Conservation (phyloP, 257 asterid species). For the Datura wrightii region DNA sequence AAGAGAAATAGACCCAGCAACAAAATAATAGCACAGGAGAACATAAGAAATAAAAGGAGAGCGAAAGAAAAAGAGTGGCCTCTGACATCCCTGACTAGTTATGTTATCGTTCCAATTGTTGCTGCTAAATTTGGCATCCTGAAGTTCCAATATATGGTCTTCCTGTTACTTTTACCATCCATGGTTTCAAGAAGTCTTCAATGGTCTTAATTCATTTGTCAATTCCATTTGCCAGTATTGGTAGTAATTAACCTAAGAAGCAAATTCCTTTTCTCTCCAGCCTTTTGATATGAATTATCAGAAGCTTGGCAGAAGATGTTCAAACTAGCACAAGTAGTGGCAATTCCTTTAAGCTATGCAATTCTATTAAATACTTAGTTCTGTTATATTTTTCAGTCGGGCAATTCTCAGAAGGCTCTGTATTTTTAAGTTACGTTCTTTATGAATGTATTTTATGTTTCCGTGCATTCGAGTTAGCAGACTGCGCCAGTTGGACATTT, state of each 20-base stretch:
- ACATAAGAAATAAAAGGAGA: not conserved
- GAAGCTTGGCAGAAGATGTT: not conserved
- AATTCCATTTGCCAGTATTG: not conserved
- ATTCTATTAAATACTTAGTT: not conserved
- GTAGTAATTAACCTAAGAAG: not conserved
- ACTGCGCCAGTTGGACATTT: not conserved
- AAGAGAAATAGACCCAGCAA: too few species aligned
- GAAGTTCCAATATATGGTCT: not conserved
- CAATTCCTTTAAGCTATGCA: slow-evolving; percentile 21
- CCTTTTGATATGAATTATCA: slow-evolving; percentile 1
- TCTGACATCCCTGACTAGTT: not conserved
- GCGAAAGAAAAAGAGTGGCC: not conserved
- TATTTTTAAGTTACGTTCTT: not conserved
- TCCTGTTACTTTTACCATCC: not conserved
- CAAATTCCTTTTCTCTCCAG: not conserved
- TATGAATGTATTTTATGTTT: not conserved
- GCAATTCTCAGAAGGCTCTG: not conserved
- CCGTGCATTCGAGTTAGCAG: not conserved
- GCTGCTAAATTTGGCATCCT: slow-evolving; percentile 11
- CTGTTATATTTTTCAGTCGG: not conserved
- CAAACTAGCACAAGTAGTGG: not conserved
- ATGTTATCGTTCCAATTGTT: not conserved
- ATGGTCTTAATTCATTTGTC: slow-evolving; percentile 1
- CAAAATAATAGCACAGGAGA: too few species aligned
- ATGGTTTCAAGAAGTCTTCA: not conserved